Evolutionary conservation across 495 filamentous ascomycete species (phyloP).

Genomic region (Cryomyces minteri): DNA sequence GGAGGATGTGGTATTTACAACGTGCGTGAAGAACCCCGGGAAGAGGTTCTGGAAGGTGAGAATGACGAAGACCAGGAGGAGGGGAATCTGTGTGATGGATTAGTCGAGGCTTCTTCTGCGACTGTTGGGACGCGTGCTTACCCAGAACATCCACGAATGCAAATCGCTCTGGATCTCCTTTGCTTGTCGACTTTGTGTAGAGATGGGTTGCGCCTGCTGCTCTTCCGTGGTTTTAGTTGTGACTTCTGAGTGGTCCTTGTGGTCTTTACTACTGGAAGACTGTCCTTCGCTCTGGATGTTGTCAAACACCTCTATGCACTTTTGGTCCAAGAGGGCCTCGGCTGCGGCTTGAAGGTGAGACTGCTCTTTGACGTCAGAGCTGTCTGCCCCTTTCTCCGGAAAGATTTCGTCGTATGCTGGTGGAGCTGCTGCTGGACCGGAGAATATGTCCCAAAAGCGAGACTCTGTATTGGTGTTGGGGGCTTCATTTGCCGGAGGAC

Average conservation of each 20-base stretch:
- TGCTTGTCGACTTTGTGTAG: neutral
- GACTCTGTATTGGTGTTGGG: constrained; percentile 31
- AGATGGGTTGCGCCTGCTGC: neutral
- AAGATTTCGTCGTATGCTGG: constrained; percentile 74
- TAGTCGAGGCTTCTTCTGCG: neutral
- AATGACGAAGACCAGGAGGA: neutral
- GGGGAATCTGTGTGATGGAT: neutral
- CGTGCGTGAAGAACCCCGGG: neutral
- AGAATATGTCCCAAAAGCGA: constrained; percentile 41
- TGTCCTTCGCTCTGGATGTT: neutral
- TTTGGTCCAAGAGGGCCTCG: constrained; percentile 46
- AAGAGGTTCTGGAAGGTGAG: neutral
- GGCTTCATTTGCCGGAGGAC: neutral
- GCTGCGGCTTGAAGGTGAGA: constrained; percentile 40
- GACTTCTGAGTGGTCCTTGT: neutral
- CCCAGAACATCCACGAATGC: neutral
- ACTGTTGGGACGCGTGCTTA: neutral
- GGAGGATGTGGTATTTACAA: neutral
- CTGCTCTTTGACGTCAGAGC: constrained; percentile 37
- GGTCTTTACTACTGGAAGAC: neutral
- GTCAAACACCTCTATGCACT: constrained; percentile 38
- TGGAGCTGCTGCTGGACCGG: constrained; percentile 31
- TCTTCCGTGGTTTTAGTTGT: neutral
- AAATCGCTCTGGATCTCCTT: neutral
- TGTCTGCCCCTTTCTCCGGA: constrained; percentile 28